A percentile compares a stretch with the other conserved stretches of the same genome.
phyloP scores from a whole-genome alignment of 2,329 filamentous ascomycete species.

The Talaromyces albobiverticillius region DNA sequence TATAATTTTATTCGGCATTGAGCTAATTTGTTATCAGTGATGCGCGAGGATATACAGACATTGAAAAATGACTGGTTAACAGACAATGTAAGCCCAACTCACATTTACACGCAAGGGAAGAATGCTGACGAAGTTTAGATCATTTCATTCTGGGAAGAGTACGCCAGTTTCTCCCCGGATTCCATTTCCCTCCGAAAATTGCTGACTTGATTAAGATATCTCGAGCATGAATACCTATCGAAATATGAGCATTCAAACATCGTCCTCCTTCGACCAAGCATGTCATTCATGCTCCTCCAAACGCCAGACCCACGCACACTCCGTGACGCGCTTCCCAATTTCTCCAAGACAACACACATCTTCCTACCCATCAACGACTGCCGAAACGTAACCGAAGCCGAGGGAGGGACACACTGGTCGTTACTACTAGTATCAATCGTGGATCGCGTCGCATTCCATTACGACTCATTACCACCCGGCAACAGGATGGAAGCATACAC shows the following conservation, averaged over 20 bases:
- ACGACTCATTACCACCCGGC: conserved; percentile 76
- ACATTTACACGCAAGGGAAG: not conserved
- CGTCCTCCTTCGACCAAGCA: conserved; percentile 83
- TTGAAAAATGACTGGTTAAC: conserved; percentile 94
- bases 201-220: conserved; percentile 52
- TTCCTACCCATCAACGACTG: conserved; percentile 96
- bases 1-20: conserved; percentile 13
- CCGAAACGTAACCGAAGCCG: conserved; percentile 69
- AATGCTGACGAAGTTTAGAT: conserved; percentile 55
- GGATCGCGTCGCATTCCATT: conserved; percentile 92
- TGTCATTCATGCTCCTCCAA: conserved; percentile 88
- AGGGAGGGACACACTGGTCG: conserved; percentile 93
- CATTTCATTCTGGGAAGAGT: conserved; percentile 98
- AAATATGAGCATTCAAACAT: conserved; percentile 82
- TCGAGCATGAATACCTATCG: conserved; percentile 82
- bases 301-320: conserved; percentile 57
- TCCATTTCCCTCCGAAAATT: conserved; percentile 12
- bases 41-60: conserved; percentile 81
- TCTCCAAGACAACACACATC: conserved; percentile 78
- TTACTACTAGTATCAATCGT: conserved; percentile 83
- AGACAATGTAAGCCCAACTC: conserved; percentile 68
- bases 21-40: conserved; percentile 58
- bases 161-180: conserved; percentile 33
- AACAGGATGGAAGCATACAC: conserved; percentile 73
- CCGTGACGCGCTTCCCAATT: conserved; percentile 73